Conservation (phyloP, 805 yeast species). For the Suhomyces tanzawaensis region DNA sequence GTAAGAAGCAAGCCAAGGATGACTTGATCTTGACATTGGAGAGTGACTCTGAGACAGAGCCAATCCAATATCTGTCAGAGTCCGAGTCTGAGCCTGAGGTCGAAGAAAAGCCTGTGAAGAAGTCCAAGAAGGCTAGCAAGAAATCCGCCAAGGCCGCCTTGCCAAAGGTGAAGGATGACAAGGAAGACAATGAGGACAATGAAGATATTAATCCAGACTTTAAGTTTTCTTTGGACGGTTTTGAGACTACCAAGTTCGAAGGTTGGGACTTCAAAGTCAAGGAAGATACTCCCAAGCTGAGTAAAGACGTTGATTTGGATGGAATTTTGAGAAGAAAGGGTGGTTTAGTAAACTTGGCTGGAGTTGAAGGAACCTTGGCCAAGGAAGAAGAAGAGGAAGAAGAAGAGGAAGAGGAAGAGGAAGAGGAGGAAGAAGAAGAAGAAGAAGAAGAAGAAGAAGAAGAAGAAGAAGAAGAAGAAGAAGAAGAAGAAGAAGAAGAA, state of each 20-base stretch:
- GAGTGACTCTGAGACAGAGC: conserved; percentile 61
- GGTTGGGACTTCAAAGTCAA: conserved; percentile 82
- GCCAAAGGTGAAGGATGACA: conserved; percentile 15
- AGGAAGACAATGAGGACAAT: conserved; percentile 33
- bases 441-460: conserved; percentile 37
- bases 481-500: conserved; percentile 36
- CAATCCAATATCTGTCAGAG: conserved; percentile 19
- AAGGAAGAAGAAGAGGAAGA: conserved; percentile 15
- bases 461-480: conserved; percentile 29
- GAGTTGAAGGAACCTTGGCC: conserved; percentile 21
- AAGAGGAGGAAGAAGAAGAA: conserved; percentile 19
- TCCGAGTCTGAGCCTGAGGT: conserved; percentile 42
- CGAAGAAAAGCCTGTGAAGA: conserved; percentile 33
- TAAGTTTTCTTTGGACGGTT: conserved; percentile 63
- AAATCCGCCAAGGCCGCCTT: conserved; percentile 12
- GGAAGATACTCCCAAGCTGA: conserved; percentile 14
- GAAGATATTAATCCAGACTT: conserved; percentile 71
- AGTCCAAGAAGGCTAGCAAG: conserved; percentile 15
- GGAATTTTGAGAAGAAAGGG: conserved; percentile 85
- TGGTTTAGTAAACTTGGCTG: conserved; percentile 57
- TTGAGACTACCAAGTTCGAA: conserved; percentile 48
- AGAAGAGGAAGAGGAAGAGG: conserved; percentile 23
- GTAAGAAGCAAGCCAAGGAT: conserved; percentile 15
- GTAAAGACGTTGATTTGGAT: conserved; percentile 79
- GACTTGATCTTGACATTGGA: conserved; percentile 78